Percentiles rank a stretch among this genome's conserved stretches.
Evolutionary conservation across 495 filamentous ascomycete species (phyloP).

Genomic region (Ramalina intermedia): DNA sequence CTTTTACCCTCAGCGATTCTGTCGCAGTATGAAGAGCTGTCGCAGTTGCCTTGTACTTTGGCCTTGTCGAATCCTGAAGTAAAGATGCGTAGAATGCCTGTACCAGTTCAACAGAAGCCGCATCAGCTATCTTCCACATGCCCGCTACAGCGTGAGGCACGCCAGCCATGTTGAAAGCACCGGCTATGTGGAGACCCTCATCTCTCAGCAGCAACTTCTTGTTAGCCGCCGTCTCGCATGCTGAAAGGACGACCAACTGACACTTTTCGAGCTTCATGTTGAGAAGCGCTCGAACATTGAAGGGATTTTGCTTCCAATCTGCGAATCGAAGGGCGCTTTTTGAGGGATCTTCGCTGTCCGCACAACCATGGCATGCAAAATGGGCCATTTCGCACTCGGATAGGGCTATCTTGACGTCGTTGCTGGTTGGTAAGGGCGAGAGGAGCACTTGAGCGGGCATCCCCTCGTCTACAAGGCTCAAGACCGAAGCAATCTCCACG

Average conservation of each 20-base stretch:
- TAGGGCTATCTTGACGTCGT: neutral
- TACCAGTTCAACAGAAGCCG: slow-evolving; percentile 1
- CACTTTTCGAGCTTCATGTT: slow-evolving; percentile 5
- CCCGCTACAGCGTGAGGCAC: slow-evolving; percentile 13
- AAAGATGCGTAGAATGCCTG: slow-evolving; percentile 7
- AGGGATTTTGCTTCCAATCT: slow-evolving; percentile 7
- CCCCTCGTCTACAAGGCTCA: no score
- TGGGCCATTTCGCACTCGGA: slow-evolving; percentile 4
- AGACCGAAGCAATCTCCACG: no score
- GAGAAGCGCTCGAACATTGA: slow-evolving; percentile 7
- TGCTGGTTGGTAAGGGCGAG: no score
- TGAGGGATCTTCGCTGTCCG: slow-evolving; percentile 8
- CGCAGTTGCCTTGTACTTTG: no score
- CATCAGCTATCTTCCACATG: slow-evolving; percentile 12
- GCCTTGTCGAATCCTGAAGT: no score
- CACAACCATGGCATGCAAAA: slow-evolving; percentile 12
- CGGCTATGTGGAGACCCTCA: slow-evolving; percentile 13
- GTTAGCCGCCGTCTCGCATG: slow-evolving; percentile 13
- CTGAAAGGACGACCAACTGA: slow-evolving; percentile 14
- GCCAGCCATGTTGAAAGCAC: slow-evolving; percentile 16
- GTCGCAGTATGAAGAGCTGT: no score
- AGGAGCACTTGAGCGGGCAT: no score
- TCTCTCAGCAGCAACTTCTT: slow-evolving; percentile 3
- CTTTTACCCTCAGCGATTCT: no score
- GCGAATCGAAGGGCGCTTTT: slow-evolving; percentile 7